Base-by-base conservation (phyloP, 495 filamentous ascomycete genomes). In the Cairneyella variabilis region DNA sequence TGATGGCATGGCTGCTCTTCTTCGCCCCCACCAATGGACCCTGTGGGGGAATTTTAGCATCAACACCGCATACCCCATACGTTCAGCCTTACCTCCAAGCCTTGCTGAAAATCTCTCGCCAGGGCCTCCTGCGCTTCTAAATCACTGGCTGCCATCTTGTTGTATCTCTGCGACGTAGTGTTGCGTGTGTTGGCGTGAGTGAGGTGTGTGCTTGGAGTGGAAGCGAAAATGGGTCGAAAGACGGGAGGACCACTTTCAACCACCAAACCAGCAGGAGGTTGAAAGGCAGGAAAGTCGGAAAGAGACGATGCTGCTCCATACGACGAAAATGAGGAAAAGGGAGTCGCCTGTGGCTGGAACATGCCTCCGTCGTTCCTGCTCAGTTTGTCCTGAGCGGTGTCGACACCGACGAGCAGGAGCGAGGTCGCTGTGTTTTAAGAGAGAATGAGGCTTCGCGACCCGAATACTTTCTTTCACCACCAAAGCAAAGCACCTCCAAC, bases 1-100 rank as follows among this genome's bases (percentile, higher is more conserved):
- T 85, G 60, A 98, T 89, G 44, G 74, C 79, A 59, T 83, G 82
- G 70, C 83, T 96, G 10, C 86, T 81, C 61, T 82, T 83, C 60
- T 87, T 88, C 32, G 83, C 71, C 56, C 92, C 87, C 40, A 97
- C 89, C 11, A 91, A 74, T 28, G 88, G 86, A 44, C 89, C 91
- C 92, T 96, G 65, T 47, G 51, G 51, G 48, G 62, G 46, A 47
- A 53, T n/a, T 26, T 27, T 42, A 43, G 53, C 53, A 47, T 40
- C 47, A n/a, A n/a, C 48, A 21, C 48, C 49, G 50, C 21, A 41
- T 54, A 30, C 46, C 26, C 59, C 72, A 64, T 69, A 88, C 88
- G 74, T 80, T 67, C 32, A 83, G 69, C 45, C 73, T 64, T 68
- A 89, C 88, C 75, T 80, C 68, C 34, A 83, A 69, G 45, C 83